Evolutionary conservation across 148 eudicot species (phyloP).

Genomic region (Silene uniflora): DNA sequence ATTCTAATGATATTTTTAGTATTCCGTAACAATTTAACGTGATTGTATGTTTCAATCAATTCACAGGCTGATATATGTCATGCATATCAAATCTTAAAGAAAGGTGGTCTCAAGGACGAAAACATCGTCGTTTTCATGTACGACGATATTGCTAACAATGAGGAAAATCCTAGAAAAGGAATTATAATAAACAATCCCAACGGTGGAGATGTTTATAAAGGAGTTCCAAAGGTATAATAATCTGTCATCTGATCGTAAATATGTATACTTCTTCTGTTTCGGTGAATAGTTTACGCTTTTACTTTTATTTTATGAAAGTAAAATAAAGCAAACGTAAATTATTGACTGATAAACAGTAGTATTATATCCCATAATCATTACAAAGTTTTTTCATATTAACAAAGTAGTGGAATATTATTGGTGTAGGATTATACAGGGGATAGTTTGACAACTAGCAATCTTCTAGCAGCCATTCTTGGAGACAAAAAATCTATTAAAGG

Average conservation of each 20-base stretch:
- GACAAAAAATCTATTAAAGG: constrained; percentile 62
- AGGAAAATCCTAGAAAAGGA: constrained; percentile 69
- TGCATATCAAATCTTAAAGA: constrained; percentile 58
- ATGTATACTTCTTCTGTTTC: too few species aligned
- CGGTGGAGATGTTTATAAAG: constrained; percentile 67
- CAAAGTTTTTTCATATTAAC: neutral
- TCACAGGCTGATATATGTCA: constrained; percentile 69
- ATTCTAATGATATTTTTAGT: neutral
- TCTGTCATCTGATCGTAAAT: too few species aligned
- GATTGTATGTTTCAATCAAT: neutral
- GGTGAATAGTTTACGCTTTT: too few species aligned
- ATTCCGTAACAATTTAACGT: neutral
- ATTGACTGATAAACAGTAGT: too few species aligned
- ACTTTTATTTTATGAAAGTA: too few species aligned
- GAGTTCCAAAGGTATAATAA: constrained; percentile 71
- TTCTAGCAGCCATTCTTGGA: constrained; percentile 65
- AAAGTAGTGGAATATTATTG: neutral
- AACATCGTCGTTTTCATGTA: constrained; percentile 59
- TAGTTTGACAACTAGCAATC: constrained; percentile 52
- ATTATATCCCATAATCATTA: too few species aligned
- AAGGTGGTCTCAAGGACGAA: constrained; percentile 56
- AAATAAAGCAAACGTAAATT: too few species aligned
- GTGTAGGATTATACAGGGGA: constrained; percentile 76
- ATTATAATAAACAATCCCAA: constrained; percentile 63
- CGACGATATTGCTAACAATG: constrained; percentile 62